A percentile compares a stretch with the other conserved stretches of the same genome.
These are phyloP conservation scores for Tulasnella sp. DNA, from an alignment of 768 basidiomycete genomes.

Conservation along the genomic window DNA sequence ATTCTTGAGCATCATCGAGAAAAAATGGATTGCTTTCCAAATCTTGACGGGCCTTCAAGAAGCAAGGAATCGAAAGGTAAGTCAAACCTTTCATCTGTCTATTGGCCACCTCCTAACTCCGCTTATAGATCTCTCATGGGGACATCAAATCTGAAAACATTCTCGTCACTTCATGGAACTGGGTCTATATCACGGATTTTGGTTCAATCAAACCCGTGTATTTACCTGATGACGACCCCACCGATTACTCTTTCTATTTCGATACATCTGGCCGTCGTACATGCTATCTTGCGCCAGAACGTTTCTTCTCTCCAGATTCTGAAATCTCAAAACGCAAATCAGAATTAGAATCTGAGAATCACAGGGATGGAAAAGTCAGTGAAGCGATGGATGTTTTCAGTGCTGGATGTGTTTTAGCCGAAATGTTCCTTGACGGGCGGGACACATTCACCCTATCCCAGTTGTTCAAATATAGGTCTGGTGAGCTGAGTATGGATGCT, in stretches of 20 bases:
- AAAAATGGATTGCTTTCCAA: conserved; percentile 97
- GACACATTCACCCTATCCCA: conserved; percentile 89
- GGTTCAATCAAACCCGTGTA: conserved; percentile 88
- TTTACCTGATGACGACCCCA: conserved; percentile 89
- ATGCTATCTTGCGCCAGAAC: conserved; percentile 92
- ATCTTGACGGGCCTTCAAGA: conserved; percentile 73
- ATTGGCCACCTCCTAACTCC: not conserved
- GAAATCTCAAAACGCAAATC: conserved; percentile 59
- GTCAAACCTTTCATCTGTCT: conserved; percentile 13
- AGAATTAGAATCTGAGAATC: conserved; percentile 38
- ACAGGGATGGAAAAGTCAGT: conserved; percentile 69
- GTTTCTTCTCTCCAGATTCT: conserved; percentile 68
- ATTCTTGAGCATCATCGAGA: conserved; percentile 81
- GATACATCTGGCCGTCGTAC: conserved; percentile 88
- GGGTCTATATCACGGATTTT: conserved; percentile 91
- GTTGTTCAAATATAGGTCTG: conserved; percentile 84
- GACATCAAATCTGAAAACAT: conserved; percentile 98
- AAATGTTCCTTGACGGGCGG: conserved; percentile 89
- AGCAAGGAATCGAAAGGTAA: conserved; percentile 53
- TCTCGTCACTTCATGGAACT: conserved; percentile 91
- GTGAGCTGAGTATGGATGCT: conserved; percentile 62
- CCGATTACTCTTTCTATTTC: conserved; percentile 96
- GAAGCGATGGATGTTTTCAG: conserved; percentile 98
- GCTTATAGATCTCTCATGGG: conserved; percentile 67
- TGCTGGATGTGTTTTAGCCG: conserved; percentile 86